phyloP scores from a whole-genome alignment of 305 asterid species.

The Nicotiana rustica region DNA sequence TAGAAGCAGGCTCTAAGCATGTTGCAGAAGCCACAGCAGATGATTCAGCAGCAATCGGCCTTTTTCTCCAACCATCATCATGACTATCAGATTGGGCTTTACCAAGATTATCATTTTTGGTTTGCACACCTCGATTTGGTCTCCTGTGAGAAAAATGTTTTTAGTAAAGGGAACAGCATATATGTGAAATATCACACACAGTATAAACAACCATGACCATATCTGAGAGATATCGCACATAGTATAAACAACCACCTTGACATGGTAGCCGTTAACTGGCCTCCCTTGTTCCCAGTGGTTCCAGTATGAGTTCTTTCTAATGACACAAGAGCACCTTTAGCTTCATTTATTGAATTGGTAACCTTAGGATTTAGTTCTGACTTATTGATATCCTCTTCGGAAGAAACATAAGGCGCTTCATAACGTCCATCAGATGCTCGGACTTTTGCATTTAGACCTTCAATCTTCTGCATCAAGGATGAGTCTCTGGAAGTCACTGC shows the following conservation, averaged over 20 bases:
- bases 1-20: constrained; percentile 46
- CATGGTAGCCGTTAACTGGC: constrained; percentile 52
- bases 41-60: constrained; percentile 53
- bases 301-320: constrained; percentile 46
- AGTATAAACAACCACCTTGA: constrained; percentile 56
- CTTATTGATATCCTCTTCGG: constrained; percentile 54
- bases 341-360: constrained; percentile 47
- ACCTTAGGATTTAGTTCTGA: constrained; percentile 48
- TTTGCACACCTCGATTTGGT: constrained; percentile 58
- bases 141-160: constrained; percentile 55
- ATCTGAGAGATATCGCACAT: background rate
- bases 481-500: constrained; percentile 59
- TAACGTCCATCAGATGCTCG: constrained; percentile 70
- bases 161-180: constrained; percentile 22
- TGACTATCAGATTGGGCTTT: constrained; percentile 62
- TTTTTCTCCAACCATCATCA: constrained; percentile 73
- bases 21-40: constrained; percentile 42
- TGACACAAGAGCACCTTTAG: constrained; percentile 43
- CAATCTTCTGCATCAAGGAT: constrained; percentile 79
- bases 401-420: constrained; percentile 49
- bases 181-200: constrained; percentile 11
- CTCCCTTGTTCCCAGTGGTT: constrained; percentile 51
- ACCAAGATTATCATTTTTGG: constrained; percentile 61
- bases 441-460: constrained; percentile 81
- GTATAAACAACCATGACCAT: constrained; percentile 18